Evolutionary conservation across 2,329 filamentous ascomycete species (phyloP), one percentile per base, ranked within the genome.

Genomic region (Aspergillus pseudoglaucus): DNA sequence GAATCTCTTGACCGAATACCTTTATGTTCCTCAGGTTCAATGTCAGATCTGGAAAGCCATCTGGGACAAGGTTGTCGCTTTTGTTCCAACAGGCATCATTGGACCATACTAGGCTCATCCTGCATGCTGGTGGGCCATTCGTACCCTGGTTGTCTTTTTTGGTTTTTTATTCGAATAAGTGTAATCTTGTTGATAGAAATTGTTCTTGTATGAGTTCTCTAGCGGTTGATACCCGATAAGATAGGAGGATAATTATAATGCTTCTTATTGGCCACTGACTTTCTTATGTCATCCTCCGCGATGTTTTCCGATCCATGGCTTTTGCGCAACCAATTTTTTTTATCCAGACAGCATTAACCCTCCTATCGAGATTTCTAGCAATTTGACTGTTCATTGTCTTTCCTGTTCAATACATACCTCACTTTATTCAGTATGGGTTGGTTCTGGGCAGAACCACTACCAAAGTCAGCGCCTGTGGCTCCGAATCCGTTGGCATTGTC

Each of bases 381-480:
- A 30, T 30, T 12, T 25, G 4, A 4, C 4, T 4, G 4, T 27
- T 27, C 25, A 4, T 27, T 27, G 25, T 27, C 9, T 27, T 18
- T 10, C 17, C 7, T 20, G 4, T 10, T 18, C 18, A 18, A 38
- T 44, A n/a, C 43, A 42, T 40, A 33, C 12, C 32, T 42, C 7
- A 47, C 45, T 45, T 25, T 38, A 22, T 44, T 47, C 51, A 61
- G 57, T 49, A 85, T 85, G 83, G 83, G 83, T 60, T 86, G 82
- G 82, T 85, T 86, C 59, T 86, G 83, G 83, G 80, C 82, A 69
- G 81, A 85, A 51, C 60, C 71, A 17, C 64, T 67, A 46, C 56
- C 72, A 46, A 64, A 65, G 47, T 51, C 65, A 41, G 60, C 60
- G 49, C 64, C 69, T 53, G 55, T 58, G 58, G 71, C 74, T 53